Evolutionary conservation across 371 early-diverging fungal genomes (phyloP).

Genomic region (Dichotomocladium elegans): DNA sequence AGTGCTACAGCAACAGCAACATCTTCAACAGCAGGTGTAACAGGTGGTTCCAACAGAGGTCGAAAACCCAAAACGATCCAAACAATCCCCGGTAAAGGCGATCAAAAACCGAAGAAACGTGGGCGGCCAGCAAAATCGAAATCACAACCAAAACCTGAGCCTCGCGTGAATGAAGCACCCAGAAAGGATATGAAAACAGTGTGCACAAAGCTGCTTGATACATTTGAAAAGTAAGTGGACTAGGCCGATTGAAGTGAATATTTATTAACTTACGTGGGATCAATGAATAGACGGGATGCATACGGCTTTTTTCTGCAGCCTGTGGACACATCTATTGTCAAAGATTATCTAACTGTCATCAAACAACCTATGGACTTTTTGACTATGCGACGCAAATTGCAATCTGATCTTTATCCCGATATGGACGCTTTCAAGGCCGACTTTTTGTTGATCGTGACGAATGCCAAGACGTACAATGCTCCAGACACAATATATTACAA

Average conservation of each 20-base stretch:
- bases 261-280: neutral
- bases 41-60: slow-evolving; percentile 7
- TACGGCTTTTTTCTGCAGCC: slow-evolving; percentile 82
- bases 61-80: slow-evolving; percentile 19
- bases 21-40: neutral
- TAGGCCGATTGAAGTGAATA: neutral
- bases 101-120: slow-evolving; percentile 37
- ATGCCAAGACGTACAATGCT: slow-evolving; percentile 73
- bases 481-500: slow-evolving; percentile 69
- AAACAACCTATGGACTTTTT: slow-evolving; percentile 70
- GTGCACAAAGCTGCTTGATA: slow-evolving; percentile 45
- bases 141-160: slow-evolving; percentile 20
- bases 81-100: slow-evolving; percentile 3
- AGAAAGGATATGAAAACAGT: slow-evolving; percentile 43
- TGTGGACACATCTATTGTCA: slow-evolving; percentile 72
- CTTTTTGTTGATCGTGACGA: slow-evolving; percentile 62
- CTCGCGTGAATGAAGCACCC: slow-evolving; percentile 25
- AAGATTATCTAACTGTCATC: slow-evolving; percentile 74
- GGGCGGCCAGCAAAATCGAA: slow-evolving; percentile 31
- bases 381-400: slow-evolving; percentile 62
- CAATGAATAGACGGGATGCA: slow-evolving; percentile 37
- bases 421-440: slow-evolving; percentile 60
- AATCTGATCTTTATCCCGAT: slow-evolving; percentile 37
- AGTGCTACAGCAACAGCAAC: neutral
- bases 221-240: slow-evolving; percentile 45